A percentile compares a stretch with the other conserved stretches of the same genome.
Conservation (phyloP, 768 basidiomycete species). For the Lactarius quietus region DNA sequence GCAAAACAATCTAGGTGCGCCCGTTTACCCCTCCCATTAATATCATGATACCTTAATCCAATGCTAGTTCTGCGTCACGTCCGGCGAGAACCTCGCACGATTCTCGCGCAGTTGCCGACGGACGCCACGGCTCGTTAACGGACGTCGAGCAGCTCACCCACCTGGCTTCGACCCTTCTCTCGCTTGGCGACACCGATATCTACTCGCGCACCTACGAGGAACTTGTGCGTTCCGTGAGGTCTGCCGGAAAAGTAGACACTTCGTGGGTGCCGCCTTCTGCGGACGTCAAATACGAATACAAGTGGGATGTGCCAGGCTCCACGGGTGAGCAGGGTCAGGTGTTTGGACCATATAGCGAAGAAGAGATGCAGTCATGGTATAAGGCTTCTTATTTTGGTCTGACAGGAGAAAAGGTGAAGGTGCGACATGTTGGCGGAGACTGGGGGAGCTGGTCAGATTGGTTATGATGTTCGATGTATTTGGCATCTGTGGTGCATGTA, state of each 20-base stretch:
- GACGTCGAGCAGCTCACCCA: conserved; percentile 81
- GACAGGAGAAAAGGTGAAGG: conserved; percentile 71
- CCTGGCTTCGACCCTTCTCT: conserved; percentile 85
- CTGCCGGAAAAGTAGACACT: conserved; percentile 62
- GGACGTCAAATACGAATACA: conserved; percentile 75
- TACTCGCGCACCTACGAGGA: conserved; percentile 87
- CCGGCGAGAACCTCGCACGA: conserved; percentile 3
- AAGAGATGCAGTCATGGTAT: conserved; percentile 78
- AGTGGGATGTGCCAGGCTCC: conserved; percentile 60
- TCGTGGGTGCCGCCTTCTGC: conserved; percentile 77
- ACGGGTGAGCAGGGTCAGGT: conserved; percentile 44
- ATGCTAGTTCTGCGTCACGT: conserved; percentile 21
- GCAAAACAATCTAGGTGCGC: conserved; percentile 27
- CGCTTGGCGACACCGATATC: conserved; percentile 79
- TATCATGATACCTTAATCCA: background rate
- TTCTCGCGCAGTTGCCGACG: background rate
- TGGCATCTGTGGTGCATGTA: conserved; percentile 6
- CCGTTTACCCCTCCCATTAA: background rate
- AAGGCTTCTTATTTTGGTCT: conserved; percentile 79
- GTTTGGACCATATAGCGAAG: conserved; percentile 79
- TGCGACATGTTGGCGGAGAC: conserved; percentile 62
- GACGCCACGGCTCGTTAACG: conserved; percentile 33
- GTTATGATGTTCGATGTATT: conserved; percentile 9
- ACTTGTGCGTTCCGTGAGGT: conserved; percentile 70
- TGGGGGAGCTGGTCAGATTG: conserved; percentile 75